phyloP scores from a whole-genome alignment of 2,329 filamentous ascomycete species.

The Xylariaceae sp. region DNA sequence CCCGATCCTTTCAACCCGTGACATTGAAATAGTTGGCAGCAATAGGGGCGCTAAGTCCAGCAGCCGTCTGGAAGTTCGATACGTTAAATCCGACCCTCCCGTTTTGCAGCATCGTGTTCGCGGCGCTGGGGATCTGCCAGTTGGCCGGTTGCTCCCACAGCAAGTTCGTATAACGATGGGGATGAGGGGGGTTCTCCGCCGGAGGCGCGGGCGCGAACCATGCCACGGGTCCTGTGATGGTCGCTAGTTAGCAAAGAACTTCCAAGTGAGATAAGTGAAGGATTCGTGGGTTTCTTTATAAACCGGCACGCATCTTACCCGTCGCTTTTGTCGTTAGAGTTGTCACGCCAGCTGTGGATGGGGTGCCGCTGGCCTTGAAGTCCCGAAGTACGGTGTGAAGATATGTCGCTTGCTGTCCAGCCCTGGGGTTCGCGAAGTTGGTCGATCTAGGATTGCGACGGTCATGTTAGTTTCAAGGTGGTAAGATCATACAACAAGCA shows the following conservation, averaged over 20 bases:
- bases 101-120: slow-evolving; percentile 40
- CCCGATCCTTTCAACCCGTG: slow-evolving; percentile 32
- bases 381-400: slow-evolving; percentile 43
- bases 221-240: slow-evolving; percentile 34
- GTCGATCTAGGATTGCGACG: slow-evolving; percentile 32
- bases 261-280: too few relatives aligned
- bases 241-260: background rate
- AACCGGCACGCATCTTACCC: background rate
- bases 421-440: slow-evolving; percentile 38
- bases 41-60: slow-evolving; percentile 39
- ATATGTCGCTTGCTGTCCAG: slow-evolving; percentile 37
- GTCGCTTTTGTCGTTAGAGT: slow-evolving; percentile 30
- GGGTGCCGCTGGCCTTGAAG: slow-evolving; percentile 36
- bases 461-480: slow-evolving; percentile 15
- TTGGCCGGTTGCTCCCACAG: slow-evolving; percentile 46
- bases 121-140: slow-evolving; percentile 42
- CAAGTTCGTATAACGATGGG: slow-evolving; percentile 48
- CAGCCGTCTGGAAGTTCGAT: slow-evolving; percentile 41
- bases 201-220: slow-evolving; percentile 44
- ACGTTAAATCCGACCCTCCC: slow-evolving; percentile 45
- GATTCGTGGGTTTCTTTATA: background rate
- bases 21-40: slow-evolving; percentile 46
- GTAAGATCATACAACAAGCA: background rate
- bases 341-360: slow-evolving; percentile 32
- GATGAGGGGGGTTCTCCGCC: slow-evolving; percentile 45